Base-by-base conservation (phyloP, 83 land plant genomes). In the Thuja plicata region DNA sequence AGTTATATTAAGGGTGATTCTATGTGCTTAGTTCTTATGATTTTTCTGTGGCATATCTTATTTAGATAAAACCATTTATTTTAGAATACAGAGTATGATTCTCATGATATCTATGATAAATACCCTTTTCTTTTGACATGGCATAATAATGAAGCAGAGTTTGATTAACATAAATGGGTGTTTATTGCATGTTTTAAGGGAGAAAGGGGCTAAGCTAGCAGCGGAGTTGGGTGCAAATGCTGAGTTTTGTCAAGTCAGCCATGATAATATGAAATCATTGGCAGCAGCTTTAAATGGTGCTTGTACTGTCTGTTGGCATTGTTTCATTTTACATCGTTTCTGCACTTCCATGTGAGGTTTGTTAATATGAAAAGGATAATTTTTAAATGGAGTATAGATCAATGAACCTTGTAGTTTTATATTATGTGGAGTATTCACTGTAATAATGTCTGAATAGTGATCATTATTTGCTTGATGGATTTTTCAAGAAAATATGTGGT, bases 161-260 rank as follows among this genome's bases (percentile, higher is more conserved):
- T 52, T 50, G 60, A 35, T 84, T 84, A 84, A 84, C 86, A 84
- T 84, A 57, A 57, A 86, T 86, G 62, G 27, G 54, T 76, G 21
- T 80, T 16, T 87, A 82, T 19, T 87, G 86, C 86, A 19, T 82
- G 12, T 41, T 91, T 43, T 85, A 89, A 97, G 99, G 92, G 94
- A 90, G 86, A 97, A 93, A 88, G 99, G 99, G 43, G 94, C 91
- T 87, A 89, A 94, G 10, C 88, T 96, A 86, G 94, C 92, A 40
- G 84, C 93, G 38, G 92, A 80, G 86, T 90, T 97, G 66, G 97
- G 96, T 15, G 89, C 87, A 87, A 89, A 92, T 8, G 89, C 93
- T 7, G 91, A 93, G 87, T 97, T 96, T 90, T 87, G 88, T 81
- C 91, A 93, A 88, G 92, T 96, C 81, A 87, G 94, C 87, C 88